These are phyloP conservation scores for Oryza australiensis DNA, from an alignment of 176 grass and related monocot species.

Conservation along the genomic window DNA sequence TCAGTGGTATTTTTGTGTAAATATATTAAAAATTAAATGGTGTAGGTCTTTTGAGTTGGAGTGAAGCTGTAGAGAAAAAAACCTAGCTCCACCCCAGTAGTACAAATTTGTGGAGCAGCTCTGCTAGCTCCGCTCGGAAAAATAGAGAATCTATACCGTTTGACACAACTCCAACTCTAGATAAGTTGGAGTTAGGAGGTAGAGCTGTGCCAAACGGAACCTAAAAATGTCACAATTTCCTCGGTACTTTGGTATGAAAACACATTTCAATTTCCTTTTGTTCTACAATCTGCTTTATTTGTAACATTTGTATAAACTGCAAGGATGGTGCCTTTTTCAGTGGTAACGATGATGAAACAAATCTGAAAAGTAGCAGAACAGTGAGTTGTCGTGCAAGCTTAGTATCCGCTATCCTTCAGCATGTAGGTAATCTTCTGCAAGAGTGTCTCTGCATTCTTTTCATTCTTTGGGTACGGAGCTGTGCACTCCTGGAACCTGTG, in stretches of 20 bases:
- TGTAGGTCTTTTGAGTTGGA: no score
- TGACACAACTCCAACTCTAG: no score
- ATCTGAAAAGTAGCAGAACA: neutral
- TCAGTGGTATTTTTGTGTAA: no score
- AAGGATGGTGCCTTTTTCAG: neutral
- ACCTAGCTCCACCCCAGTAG: no score
- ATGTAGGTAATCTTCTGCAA: constrained; percentile 53
- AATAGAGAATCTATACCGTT: no score
- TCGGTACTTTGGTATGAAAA: neutral
- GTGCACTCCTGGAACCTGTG: constrained; percentile 66
- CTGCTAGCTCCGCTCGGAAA: no score
- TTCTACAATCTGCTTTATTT: neutral
- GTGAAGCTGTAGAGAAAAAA: no score
- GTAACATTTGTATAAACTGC: neutral
- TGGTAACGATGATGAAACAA: neutral
- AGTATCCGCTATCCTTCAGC: constrained; percentile 51
- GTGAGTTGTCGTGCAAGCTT: neutral
- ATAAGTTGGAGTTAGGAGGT: no score
- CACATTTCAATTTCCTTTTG: neutral
- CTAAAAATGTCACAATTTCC: no score
- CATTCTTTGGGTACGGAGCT: constrained; percentile 43
- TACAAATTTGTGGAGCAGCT: no score
- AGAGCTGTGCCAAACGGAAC: no score
- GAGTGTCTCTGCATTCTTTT: constrained; percentile 35
- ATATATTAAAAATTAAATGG: no score